phyloP scores from a whole-genome alignment of 2,329 filamentous ascomycete species.

The Penicillium sclerotigenum region DNA sequence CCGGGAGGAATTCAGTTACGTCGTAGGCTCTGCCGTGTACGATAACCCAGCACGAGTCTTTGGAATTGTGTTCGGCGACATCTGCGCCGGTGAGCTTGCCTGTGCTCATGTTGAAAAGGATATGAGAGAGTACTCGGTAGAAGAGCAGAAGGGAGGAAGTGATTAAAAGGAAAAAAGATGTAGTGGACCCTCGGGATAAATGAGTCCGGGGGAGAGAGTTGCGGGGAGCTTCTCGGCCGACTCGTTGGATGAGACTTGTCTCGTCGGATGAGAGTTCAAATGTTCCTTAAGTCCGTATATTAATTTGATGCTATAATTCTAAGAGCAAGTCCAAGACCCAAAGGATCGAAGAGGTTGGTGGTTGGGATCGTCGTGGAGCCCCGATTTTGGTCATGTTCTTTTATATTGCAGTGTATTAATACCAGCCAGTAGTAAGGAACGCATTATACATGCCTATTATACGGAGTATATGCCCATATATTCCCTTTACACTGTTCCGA shows the following conservation, averaged over 20 bases:
- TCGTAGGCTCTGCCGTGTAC: slow-evolving; percentile 86
- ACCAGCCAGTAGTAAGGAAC: slow-evolving; percentile 1
- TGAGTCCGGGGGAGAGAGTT: slow-evolving; percentile 23
- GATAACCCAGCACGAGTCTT: slow-evolving; percentile 88
- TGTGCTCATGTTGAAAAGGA: slow-evolving; percentile 20
- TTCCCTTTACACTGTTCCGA: not conserved
- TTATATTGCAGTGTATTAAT: not conserved
- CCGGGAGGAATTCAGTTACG: slow-evolving; percentile 82
- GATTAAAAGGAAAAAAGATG: slow-evolving; percentile 5
- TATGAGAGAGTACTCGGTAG: not conserved
- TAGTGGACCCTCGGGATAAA: slow-evolving; percentile 25
- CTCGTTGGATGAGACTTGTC: slow-evolving; percentile 5
- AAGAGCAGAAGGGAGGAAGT: slow-evolving; percentile 1
- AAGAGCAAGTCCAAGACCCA: not conserved
- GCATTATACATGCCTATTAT: not conserved
- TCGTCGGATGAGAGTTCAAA: not conserved
- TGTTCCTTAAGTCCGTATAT: not conserved
- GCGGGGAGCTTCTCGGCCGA: slow-evolving; percentile 28
- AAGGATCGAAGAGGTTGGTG: not conserved
- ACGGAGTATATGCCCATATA: not conserved
- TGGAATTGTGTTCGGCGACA: slow-evolving; percentile 71
- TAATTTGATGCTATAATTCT: not conserved
- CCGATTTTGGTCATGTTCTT: not conserved
- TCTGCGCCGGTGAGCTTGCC: slow-evolving; percentile 52
- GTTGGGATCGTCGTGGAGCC: not conserved